Base-by-base conservation (phyloP, 2,329 filamentous ascomycete genomes). In the Phaeosphaeriaceae sp. region DNA sequence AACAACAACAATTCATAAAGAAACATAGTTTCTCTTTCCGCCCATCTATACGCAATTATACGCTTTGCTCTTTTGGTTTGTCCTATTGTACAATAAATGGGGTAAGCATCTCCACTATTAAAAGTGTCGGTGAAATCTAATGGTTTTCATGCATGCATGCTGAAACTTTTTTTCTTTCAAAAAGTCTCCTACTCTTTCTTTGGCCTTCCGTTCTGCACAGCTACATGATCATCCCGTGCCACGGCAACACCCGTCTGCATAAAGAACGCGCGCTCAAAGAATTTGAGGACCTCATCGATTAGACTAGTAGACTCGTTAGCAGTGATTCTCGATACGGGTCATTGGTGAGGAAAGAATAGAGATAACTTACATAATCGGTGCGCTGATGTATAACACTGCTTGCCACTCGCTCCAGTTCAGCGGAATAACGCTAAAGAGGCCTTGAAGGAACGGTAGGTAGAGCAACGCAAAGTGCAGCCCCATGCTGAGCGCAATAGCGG, bases 401-500 rank as follows among this genome's bases (percentile, higher is more conserved):
- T 91, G 86, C 94, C 94, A 99, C 76, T 99, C 94, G 16, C 77
- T 81, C 84, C 83, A 85, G 70, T 93, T 88, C 60, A 99, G 77
- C 8, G 94, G 92, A 56, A 96, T 76, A 58, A 99, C 97, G 30
- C 89, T 90, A 79, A 99, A 99, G 50, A 99, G 78, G 6, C 79
- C 80, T 77, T 97, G 93, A 50, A 99, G 77, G 77, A 96, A 85
- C 0, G 95, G 94, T 2, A 87, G 88, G 77, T 99, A 99, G 30
- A 99, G 82, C 41, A 99, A 87, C 18, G 87, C 90, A 74, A 97
- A 97, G 81, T 99, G 94, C 48, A 99, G 82, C 1, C 85, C 86
- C 94, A 99, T 99, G 32, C 90, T 96, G 56, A 99, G 79, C 9
- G 83, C 81, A 69, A 99, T 96, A 55, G 94, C 95, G 66, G 96